Percentiles rank a stretch among this genome's conserved stretches.
Conservation (phyloP, 495 filamentous ascomycete species). For the Podospora australis region DNA sequence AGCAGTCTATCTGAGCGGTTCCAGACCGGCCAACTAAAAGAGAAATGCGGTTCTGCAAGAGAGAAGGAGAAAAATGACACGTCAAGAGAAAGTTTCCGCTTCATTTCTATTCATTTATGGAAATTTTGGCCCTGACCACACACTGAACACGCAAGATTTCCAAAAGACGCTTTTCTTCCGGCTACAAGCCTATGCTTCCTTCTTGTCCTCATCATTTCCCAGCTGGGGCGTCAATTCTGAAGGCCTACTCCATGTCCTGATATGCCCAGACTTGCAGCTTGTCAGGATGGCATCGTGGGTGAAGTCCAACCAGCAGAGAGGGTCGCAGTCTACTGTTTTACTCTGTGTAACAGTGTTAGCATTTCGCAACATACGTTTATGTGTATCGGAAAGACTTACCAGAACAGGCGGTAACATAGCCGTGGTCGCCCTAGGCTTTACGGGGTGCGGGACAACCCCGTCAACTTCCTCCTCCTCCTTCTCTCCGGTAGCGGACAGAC, state of each 20-base stretch:
- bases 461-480: constrained; percentile 31
- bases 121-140: no score
- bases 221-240: constrained; percentile 11
- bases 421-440: constrained; percentile 71
- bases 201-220: constrained; percentile 12
- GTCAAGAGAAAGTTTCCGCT: no score
- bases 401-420: constrained; percentile 91
- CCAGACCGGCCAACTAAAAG: no score
- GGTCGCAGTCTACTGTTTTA: constrained; percentile 80
- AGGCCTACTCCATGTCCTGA: constrained; percentile 17
- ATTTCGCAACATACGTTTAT: neutral
- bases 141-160: neutral
- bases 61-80: no score
- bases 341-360: constrained; percentile 43
- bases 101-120: no score
- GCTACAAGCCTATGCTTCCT: no score
- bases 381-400: constrained; percentile 39
- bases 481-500: constrained; percentile 28
- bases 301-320: constrained; percentile 83
- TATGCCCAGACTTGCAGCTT: constrained; percentile 63
- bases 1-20: no score
- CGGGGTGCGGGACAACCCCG: constrained; percentile 60
- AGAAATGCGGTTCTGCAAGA: no score
- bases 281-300: constrained; percentile 87
- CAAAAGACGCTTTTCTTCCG: no score